Base-by-base conservation (phyloP, 2,329 filamentous ascomycete species). In the Fusarium sp. region DNA sequence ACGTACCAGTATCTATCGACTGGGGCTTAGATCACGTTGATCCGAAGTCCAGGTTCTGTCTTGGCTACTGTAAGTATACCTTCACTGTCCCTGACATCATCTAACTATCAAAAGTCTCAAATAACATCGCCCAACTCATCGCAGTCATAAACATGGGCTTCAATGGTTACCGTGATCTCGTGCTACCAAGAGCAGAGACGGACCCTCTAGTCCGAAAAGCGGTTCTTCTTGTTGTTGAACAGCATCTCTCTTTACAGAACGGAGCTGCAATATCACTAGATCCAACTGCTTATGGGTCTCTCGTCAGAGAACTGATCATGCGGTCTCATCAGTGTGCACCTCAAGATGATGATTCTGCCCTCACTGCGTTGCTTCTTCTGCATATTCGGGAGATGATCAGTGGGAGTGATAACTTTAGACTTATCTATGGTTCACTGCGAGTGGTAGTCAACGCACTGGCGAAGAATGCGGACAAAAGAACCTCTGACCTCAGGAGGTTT, bases 301-400 rank as follows among this genome's bases (percentile, higher is more conserved):
- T 76, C 1, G 68, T 76, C 0, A 38, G 75, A 4, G 75, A 76
- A 8, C 70, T 76, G 8, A 74, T 76, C 6, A 51, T 39, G 2
- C 60, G 75, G 1, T 76, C 75, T 5, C 45, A 77, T 32, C 55
- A 61, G 18, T 77, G 72, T 22, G 72, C 75, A 0, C 75, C 75
- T 1, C 75, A 76, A 18, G 61, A 76, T 7, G 75, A 76, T 6
- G 74, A 75, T 26, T 77, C 75, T 1, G 75, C 75, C 8, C 73
- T 76, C 0, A 77, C 75, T 3, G 72, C 73, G 3, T 35, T 76
- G 18, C 64, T 76, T 3, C 22, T 76, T 0, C n/a, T 76, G 2
- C 75, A 76, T 20, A 73, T 76, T 14, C 59, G 75, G 4, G 75
- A 76, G 44, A 76, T 76, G 72, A 77, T 76, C 2, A 76, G 74